Evolutionary conservation across 495 filamentous ascomycete genomes (phyloP).

Genomic region (Trichoderma virens): DNA sequence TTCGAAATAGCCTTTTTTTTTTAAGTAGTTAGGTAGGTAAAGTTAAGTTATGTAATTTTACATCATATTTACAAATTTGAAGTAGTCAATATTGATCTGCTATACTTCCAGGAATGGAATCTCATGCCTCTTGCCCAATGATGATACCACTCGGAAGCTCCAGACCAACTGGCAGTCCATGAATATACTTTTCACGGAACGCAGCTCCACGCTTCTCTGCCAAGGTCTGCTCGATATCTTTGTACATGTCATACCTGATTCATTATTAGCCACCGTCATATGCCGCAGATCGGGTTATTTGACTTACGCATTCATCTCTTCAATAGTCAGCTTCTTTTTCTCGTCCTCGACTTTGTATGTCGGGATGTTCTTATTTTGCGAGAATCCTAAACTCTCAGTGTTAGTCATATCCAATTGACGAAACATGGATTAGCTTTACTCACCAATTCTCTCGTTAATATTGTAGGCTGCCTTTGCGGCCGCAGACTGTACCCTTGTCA

Average conservation of each 20-base stretch:
- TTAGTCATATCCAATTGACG: neutral
- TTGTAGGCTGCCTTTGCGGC: conserved; percentile 41
- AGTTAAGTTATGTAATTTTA: no score
- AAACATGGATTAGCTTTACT: neutral
- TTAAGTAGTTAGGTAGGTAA: no score
- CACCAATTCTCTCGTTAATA: conserved; percentile 42
- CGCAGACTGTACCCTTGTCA: conserved; percentile 36
- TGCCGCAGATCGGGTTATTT: neutral
- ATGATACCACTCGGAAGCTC: conserved; percentile 30
- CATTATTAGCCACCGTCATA: neutral
- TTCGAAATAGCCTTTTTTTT: no score
- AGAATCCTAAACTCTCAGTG: conserved; percentile 31
- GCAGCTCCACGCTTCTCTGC: conserved; percentile 18
- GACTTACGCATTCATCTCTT: conserved; percentile 45
- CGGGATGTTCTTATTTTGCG: conserved; percentile 32
- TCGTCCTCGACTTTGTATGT: conserved; percentile 39
- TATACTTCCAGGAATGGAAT: no score
- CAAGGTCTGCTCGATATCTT: conserved; percentile 35
- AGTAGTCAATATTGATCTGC: neutral
- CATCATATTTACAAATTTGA: no score
- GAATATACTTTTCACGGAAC: conserved; percentile 24
- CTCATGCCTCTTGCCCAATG: conserved; percentile 9
- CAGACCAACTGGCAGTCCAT: conserved; percentile 32
- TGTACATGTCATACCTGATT: conserved; percentile 41
- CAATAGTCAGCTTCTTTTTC: conserved; percentile 39